Evolutionary conservation across 495 filamentous ascomycete species (phyloP), one percentile per base, ranked within the genome.

Genomic region (Xylaria longipes): DNA sequence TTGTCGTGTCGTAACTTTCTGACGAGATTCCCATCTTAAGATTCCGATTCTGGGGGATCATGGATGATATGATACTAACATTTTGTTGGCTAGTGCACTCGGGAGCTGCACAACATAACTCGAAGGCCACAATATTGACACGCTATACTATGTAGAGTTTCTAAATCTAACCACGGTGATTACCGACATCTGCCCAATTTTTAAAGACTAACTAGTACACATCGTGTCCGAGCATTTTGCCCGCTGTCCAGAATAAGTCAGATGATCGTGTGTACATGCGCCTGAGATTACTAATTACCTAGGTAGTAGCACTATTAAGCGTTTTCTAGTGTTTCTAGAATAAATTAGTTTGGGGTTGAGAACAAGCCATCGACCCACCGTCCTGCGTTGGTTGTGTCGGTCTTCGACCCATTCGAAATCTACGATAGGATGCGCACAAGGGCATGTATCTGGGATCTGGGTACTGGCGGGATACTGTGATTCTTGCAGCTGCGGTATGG

Each of bases 221-320:
- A 63, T 70, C 41, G 14, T n/a, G 57, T 63, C 57, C 57, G 68
- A 70, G 58, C 45, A 14, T 31, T 70, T 45, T 37, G 29, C 45
- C 20, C 29, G 45, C 46, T 65, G 25, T 68, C n/a, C 27, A 27
- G 46, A 62, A 29, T 25, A 71, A 66, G 69, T 71, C 69, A 71
- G 62, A 71, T 71, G 69, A 71, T 60, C 62, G 39, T 48, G 41
- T 37, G 50, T 66, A 39, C 31, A 71, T 71, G 69, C 69, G 69
- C 69, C 62, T 29, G 52, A 41, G 52, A 57, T 48, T 66, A 71
- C 17, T 69, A 69, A 62, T 71, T 46, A n/a, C n/a, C n/a, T n/a
- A n/a, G n/a, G n/a, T n/a, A 48, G 33, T 57, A 48, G 33, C 17
- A 37, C 27, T 56, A 35, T 11, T 37, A 6, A 37, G n/a, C 48